Conservation (phyloP, 1,139 yeast species). For the Meyerozyma athensensis region DNA sequence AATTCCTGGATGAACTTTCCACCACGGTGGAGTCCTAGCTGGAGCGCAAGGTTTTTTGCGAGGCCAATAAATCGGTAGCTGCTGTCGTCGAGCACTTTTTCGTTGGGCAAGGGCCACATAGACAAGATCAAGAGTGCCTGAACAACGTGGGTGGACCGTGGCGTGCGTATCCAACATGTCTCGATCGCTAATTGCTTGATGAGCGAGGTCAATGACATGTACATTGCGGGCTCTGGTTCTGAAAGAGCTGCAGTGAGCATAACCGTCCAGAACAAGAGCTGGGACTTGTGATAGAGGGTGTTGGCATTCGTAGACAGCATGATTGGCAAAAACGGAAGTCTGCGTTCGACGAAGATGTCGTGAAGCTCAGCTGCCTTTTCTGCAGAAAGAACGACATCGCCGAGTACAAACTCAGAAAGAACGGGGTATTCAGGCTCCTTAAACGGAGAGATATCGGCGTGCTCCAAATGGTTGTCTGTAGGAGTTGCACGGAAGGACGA, state of each 20-base stretch:
- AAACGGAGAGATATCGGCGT: slow-evolving; percentile 10
- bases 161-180: slow-evolving; percentile 91
- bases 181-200: slow-evolving; percentile 87
- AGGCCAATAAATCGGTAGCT: slow-evolving; percentile 84
- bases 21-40: slow-evolving; percentile 90
- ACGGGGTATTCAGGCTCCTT: slow-evolving; percentile 17
- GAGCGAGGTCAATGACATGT: slow-evolving; percentile 68
- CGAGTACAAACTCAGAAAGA: slow-evolving; percentile 62
- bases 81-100: slow-evolving; percentile 87
- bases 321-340: slow-evolving; percentile 77
- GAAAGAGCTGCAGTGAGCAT: slow-evolving; percentile 81
- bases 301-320: slow-evolving; percentile 67
- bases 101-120: slow-evolving; percentile 92
- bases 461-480: slow-evolving; percentile 13
- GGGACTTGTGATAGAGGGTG: slow-evolving; percentile 78
- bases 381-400: slow-evolving; percentile 64
- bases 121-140: slow-evolving; percentile 81
- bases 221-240: slow-evolving; percentile 82
- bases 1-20: slow-evolving; percentile 84
- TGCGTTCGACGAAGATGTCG: slow-evolving; percentile 57
- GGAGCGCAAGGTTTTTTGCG: slow-evolving; percentile 80
- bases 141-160: slow-evolving; percentile 88
- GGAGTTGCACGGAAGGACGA: neutral
- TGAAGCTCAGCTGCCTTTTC: slow-evolving; percentile 72
- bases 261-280: slow-evolving; percentile 85